Evolutionary conservation across 139 green algal genomes (phyloP), one percentile per base, ranked within the genome.

Genomic region (Chlorella sp.): DNA sequence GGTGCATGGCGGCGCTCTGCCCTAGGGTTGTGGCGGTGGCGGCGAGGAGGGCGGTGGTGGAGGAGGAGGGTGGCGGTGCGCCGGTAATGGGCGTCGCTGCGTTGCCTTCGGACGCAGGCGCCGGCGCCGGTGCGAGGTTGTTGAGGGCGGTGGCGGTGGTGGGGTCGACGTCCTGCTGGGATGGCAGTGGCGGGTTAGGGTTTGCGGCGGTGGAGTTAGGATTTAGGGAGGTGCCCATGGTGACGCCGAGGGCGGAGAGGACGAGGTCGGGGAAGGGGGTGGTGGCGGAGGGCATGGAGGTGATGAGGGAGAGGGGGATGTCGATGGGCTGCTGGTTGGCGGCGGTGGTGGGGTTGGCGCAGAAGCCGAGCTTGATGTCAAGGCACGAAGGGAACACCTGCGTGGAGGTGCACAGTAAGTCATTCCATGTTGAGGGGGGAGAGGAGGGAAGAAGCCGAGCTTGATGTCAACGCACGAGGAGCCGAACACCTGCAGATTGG

Each of bases 341-440:
- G 42, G 42, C 42, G 42, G 42, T 55, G 42, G 10, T 17, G 10
- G 10, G 10, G 42, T 10, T 24, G 42, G 42, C 42, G 42, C 10
- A 55, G 42, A 55, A 55, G 10, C 42, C 42, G 17, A 55, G 42
- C 42, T 17, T 10, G 10, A 77, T 61, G 63, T 71, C 72, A 29
- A 77, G 49, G 31, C 72, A 77, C 26, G 42, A 30, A 30, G 72
- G 72, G 62, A 63, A 77, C 42, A 77, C 72, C 72, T 55, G 42
- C 10, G 71, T 51, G 24, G 62, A n/a, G n/a, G n/a, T n/a, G n/a
- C n/a, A n/a, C n/a, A n/a, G n/a, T n/a, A n/a, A n/a, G n/a, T n/a
- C n/a, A n/a, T n/a, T n/a, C n/a, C n/a, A n/a, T n/a, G n/a, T n/a
- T n/a, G n/a, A n/a, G n/a, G n/a, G n/a, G n/a, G n/a, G n/a, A n/a